Base-by-base conservation (phyloP, 352 stramenopile species). In the Phytophthora tubulina region DNA sequence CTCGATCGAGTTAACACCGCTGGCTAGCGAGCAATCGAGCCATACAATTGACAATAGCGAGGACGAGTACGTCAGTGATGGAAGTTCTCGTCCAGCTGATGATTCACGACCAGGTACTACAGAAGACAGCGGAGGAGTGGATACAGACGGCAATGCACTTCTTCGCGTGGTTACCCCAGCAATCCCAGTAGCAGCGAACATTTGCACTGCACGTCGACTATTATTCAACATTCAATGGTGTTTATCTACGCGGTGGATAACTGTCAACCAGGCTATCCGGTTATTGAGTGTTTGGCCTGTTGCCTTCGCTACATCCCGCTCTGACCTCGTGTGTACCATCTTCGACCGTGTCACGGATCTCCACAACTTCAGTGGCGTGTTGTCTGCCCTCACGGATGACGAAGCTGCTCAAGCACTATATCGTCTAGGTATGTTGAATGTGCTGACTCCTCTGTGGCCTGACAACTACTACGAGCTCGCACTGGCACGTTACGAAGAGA, bases 401-500 rank as follows among this genome's bases (percentile, higher is more conserved):
- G 88, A 95, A 55, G 80, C 81, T 3, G 78, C 72, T 13, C 85
- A 93, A 61, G 82, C 81, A 54, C 59, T 90, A 17, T 89, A 90
- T 55, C 81, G 85, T 39, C 66, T 93, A 17, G 88, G 88, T 0
- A 93, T 88, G 81, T 74, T 95, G 33, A 93, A 95, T 49, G 56
- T 92, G 6, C 89, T 86, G 80, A 86, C 79, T 11, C 81, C 86
- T 14, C 56, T 95, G 55, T 78, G 83, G 17, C 82, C 85, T 2
- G 85, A 95, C 63, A 89, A 91, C 58, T 93, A 93, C 70, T 95
- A 95, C 52, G 84, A 93, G 63, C 78, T 95, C 7, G 75, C 87
- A 9, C 57, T 95, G 13, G 50, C 79, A n/a, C 71, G 76, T 6
- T 93, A 91, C 57, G 88, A 95, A 62, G 85, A 95, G 68, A 73